phyloP scores from a whole-genome alignment of 2,329 filamentous ascomycete genomes.

The Eurotiales sp. region DNA sequence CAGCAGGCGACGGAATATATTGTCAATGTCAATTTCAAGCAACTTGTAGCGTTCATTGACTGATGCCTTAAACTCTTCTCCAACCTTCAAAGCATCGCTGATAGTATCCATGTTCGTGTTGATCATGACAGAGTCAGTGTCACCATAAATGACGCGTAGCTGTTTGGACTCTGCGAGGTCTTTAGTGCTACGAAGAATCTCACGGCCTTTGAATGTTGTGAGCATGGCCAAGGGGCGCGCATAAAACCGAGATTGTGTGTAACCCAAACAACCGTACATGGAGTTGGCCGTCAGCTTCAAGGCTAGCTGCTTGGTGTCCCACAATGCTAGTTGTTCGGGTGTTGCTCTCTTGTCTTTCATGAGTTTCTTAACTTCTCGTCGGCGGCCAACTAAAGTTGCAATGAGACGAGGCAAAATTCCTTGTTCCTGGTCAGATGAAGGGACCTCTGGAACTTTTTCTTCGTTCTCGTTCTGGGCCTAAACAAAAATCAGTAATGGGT shows the following conservation, averaged over 20 bases:
- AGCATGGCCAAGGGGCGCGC: conserved; percentile 91
- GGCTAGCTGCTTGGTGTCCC: conserved; percentile 97
- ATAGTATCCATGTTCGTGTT: conserved; percentile 97
- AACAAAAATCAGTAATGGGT: conserved; percentile 13
- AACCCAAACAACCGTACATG: conserved; percentile 98
- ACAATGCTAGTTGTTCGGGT: conserved; percentile 80
- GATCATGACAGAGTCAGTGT: conserved; percentile 99
- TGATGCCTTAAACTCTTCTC: conserved; percentile 87
- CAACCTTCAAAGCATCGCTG: conserved; percentile 83
- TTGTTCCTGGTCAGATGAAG: conserved; percentile 65
- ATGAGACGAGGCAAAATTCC: conserved; percentile 90
- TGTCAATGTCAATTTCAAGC: conserved; percentile 97
- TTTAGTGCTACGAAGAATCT: conserved; percentile 94
- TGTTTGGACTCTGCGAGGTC: conserved; percentile 88
- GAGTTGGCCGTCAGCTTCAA: conserved; percentile 97
- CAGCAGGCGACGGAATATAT: conserved; percentile 87
- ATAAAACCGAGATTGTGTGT: conserved; percentile 95
- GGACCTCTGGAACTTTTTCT: conserved; percentile 84
- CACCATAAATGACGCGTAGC: conserved; percentile 94
- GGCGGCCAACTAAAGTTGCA: conserved; percentile 80
- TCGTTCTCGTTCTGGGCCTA: conserved; percentile 65
- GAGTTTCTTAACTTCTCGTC: conserved; percentile 87
- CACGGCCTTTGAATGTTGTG: conserved; percentile 94
- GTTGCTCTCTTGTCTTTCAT: conserved; percentile 95
- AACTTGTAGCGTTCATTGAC: conserved; percentile 93